Evolutionary conservation across 441 rosid genomes (phyloP).

Genomic region (Viola pubescens): DNA sequence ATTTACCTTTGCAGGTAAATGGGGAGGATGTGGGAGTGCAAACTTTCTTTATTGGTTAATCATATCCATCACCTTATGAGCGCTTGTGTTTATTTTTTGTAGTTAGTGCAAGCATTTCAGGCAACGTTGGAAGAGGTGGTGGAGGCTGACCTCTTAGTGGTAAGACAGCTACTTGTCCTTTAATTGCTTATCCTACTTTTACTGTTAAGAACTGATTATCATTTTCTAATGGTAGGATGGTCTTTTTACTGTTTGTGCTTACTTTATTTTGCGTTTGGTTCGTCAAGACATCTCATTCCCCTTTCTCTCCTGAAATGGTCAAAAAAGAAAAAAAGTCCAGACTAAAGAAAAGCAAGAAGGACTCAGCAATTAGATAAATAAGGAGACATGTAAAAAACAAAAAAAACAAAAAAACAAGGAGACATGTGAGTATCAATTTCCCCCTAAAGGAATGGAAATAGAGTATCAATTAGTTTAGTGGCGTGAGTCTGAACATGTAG

Average conservation of each 20-base stretch:
- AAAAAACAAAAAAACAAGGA: too few species aligned
- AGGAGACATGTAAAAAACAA: too few species aligned
- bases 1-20: constrained; percentile 82
- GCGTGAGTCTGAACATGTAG: too few species aligned
- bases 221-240: background rate
- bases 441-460: too few species aligned
- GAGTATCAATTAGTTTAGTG: too few species aligned
- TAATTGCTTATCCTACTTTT: background rate
- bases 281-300: background rate
- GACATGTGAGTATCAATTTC: too few species aligned
- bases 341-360: background rate
- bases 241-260: background rate
- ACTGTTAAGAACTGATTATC: background rate
- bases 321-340: constrained; percentile 1
- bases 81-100: constrained; percentile 12
- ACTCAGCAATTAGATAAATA: too few species aligned
- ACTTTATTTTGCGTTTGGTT: background rate
- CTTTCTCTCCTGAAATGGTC: background rate
- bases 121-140: constrained; percentile 92
- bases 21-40: constrained; percentile 7
- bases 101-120: constrained; percentile 89
- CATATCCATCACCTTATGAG: constrained; percentile 3
- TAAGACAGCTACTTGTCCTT: constrained; percentile 22
- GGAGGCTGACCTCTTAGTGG: constrained; percentile 92
- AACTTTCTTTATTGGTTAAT: constrained; percentile 1